Conservation (phyloP, 1,139 yeast species). For the Hansenula sp. region DNA sequence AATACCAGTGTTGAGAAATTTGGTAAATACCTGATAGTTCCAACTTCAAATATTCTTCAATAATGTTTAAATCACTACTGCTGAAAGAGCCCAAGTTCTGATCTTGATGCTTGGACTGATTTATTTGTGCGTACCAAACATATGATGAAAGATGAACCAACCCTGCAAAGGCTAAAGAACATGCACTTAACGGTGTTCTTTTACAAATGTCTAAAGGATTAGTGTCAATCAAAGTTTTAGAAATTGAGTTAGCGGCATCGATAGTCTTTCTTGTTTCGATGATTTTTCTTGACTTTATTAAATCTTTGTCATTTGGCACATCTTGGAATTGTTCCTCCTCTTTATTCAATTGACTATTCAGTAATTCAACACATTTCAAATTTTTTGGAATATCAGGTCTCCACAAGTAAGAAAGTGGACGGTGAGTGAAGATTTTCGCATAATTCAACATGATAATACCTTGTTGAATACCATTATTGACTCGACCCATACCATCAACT, state of each 20-base stretch:
- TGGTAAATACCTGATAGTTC: slow-evolving; percentile 44
- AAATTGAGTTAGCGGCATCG: slow-evolving; percentile 47
- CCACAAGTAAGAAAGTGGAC: slow-evolving; percentile 50
- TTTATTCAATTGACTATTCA: slow-evolving; percentile 20
- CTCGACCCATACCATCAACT: slow-evolving; percentile 35
- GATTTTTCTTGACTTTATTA: slow-evolving; percentile 37
- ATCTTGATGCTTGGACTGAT: slow-evolving; percentile 4
- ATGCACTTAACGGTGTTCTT: slow-evolving; percentile 47
- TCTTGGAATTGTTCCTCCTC: slow-evolving; percentile 18
- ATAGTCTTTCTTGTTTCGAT: slow-evolving; percentile 49
- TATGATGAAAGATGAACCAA: slow-evolving; percentile 47
- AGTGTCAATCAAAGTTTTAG: slow-evolving; percentile 41
- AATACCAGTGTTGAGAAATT: slow-evolving; percentile 44
- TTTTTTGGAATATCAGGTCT: slow-evolving; percentile 41
- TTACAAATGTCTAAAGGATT: slow-evolving; percentile 36
- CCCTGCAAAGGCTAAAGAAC: slow-evolving; percentile 47
- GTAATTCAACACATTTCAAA: slow-evolving; percentile 33
- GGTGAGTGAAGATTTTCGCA: slow-evolving; percentile 46
- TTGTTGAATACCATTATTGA: slow-evolving; percentile 50
- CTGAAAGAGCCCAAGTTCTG: slow-evolving; percentile 4
- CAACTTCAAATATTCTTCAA: slow-evolving; percentile 44
- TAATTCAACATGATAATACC: slow-evolving; percentile 41
- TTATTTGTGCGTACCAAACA: slow-evolving; percentile 34
- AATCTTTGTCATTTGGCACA: slow-evolving; percentile 24
- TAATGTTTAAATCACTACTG: slow-evolving; percentile 34